Base-by-base conservation (phyloP, 2,329 filamentous ascomycete genomes). In the Myrmaecium sp. region DNA sequence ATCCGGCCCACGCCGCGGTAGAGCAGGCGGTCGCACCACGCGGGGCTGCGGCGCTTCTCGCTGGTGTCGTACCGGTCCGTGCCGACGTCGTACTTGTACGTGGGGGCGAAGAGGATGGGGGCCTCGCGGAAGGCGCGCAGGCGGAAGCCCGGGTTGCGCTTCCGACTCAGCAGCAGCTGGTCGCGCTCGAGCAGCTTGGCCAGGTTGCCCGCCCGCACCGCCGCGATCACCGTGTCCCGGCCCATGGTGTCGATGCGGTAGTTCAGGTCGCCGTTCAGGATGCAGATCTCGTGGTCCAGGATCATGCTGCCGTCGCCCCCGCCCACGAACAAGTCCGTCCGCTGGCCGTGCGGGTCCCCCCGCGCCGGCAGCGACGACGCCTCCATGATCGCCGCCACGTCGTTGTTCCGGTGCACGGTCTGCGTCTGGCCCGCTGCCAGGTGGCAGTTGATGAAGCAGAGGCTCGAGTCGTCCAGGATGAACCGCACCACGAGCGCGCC, bases 221-320 rank as follows among this genome's bases (percentile, higher is more conserved):
- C 83, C 32, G 74, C 75, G 29, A 95, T 77, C 3, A 98, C 86
- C 0, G 80, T 83, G 42, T 95, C 82, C 26, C 89, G 79, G 11
- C 82, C 82, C 70, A 95, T 94, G 14, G 84, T 83, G 49, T 98
- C 89, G 43, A 98, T 95, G 34, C 89, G 83, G 51, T 98, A 98
- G 54, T 98, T 98, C 26, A 98, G 64, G 48, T 98, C 89, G 15
- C 89, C 89, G 42, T 95, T 95, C 21, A 95, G 57, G 25, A 98
- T 72, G 49, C 86, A 94, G n/a, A 98, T 76, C 53, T 98, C 89
- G 45, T 98, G 89, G 44, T 98, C 89, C 31, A 95, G 63, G 31
- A 98, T 80, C 75, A 94, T 83, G 21, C 73, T 75, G 5, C 89
- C 89, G 46, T 98, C 89, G 23, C 89, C 89, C n/a, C 89, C 89